A percentile compares a stretch with the other conserved stretches of the same genome.
Conservation (phyloP, 2,329 filamentous ascomycete genomes). For the Harringtonia aguacate region DNA sequence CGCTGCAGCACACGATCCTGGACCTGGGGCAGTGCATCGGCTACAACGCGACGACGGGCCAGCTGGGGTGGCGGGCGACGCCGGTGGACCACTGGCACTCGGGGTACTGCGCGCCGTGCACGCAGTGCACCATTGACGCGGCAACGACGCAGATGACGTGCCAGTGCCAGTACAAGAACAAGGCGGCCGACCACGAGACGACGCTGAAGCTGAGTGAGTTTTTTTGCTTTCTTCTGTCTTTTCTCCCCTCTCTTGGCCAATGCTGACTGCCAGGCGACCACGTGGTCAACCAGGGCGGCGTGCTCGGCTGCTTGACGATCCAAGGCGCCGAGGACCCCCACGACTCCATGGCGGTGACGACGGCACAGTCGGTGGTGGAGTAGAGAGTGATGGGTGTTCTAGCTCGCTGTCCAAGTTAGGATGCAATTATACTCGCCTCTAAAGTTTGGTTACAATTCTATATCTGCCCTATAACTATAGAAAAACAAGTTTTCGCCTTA, state of each 20-base stretch:
- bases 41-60: background rate
- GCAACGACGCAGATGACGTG: conserved; percentile 8
- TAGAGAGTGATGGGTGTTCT: no score
- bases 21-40: conserved; percentile 10
- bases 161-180: conserved; percentile 3
- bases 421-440: no score
- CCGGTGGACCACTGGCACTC: conserved; percentile 4
- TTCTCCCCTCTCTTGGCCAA: no score
- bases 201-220: conserved; percentile 2
- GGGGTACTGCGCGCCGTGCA: conserved; percentile 8
- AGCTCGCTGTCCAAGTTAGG: no score
- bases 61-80: conserved; percentile 6
- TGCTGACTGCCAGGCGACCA: conserved; percentile 3
- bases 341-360: background rate
- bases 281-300: conserved; percentile 5
- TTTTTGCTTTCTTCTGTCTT: no score
- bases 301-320: conserved; percentile 5
- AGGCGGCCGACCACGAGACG: conserved; percentile 1
- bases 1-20: conserved; percentile 7
- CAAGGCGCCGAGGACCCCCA: conserved; percentile 1
- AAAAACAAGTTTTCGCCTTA: no score
- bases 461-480: no score
- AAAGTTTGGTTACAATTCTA: no score
- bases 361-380: background rate
- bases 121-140: conserved; percentile 8